A percentile compares a stretch with the other conserved stretches of the same genome.
phyloP scores from a whole-genome alignment of 305 asterid species.

The Fraxinus angustifolia region DNA sequence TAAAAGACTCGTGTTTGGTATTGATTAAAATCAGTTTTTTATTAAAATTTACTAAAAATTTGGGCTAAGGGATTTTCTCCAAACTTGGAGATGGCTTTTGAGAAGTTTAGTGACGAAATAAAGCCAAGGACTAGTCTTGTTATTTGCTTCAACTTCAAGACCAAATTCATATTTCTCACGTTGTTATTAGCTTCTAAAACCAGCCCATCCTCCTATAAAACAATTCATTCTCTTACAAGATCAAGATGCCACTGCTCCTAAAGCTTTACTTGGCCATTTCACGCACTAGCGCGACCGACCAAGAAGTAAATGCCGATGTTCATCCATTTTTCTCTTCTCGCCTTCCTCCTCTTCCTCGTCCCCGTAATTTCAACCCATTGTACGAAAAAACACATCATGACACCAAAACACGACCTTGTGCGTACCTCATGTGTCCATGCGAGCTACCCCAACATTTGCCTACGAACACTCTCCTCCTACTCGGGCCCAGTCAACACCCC shows the following conservation, averaged over 20 bases:
- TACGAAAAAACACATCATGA: neutral
- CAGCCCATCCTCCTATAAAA: conserved; percentile 22
- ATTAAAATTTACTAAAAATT: too few relatives aligned
- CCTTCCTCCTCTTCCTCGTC: conserved; percentile 17
- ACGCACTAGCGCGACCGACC: neutral
- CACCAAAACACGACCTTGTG: conserved; percentile 42
- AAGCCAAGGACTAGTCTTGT: neutral
- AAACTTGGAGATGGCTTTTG: neutral
- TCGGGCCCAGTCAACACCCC: conserved; percentile 60
- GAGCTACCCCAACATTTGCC: conserved; percentile 78
- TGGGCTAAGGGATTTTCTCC: too few relatives aligned
- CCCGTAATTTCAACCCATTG: neutral
- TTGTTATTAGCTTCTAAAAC: neutral
- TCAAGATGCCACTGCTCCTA: conserved; percentile 18
- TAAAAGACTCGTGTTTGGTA: too few relatives aligned
- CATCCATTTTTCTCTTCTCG: conserved; percentile 19
- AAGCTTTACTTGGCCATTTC: neutral
- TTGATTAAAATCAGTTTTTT: too few relatives aligned
- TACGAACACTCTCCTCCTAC: conserved; percentile 68
- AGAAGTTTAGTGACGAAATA: neutral
- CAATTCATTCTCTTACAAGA: neutral
- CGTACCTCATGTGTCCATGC: conserved; percentile 74
- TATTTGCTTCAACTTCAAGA: conserved; percentile 1
- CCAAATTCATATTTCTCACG: neutral
- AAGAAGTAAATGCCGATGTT: conserved; percentile 18